Evolutionary conservation across 176 grass and related monocot genomes (phyloP).

Genomic region (Carex littledalei): DNA sequence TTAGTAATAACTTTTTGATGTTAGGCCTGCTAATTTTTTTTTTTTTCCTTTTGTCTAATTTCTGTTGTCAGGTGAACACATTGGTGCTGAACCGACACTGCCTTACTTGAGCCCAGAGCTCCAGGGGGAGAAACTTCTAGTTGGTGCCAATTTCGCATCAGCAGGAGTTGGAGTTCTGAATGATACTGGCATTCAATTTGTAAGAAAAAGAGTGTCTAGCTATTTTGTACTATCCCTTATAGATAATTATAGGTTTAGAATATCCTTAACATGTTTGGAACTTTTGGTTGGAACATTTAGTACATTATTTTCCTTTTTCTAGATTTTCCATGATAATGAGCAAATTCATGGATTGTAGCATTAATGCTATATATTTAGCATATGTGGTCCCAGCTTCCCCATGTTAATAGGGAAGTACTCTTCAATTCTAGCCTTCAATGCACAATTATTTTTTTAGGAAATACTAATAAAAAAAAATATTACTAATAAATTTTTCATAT

Average conservation of each 20-base stretch:
- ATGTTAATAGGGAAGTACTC: not conserved
- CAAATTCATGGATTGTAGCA: not conserved
- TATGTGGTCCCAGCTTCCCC: not conserved
- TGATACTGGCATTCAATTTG: conserved; percentile 87
- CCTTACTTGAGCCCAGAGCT: conserved; percentile 86
- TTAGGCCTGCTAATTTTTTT: not conserved
- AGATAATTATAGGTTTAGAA: not conserved
- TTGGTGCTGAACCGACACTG: conserved; percentile 48
- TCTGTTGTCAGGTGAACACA: conserved; percentile 49
- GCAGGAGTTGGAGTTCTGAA: conserved; percentile 92
- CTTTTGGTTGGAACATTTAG: not conserved
- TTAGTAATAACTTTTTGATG: not conserved
- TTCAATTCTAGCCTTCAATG: not conserved
- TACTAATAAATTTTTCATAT: not conserved
- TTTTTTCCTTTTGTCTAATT: not conserved
- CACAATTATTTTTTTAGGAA: not conserved
- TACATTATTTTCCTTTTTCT: not conserved
- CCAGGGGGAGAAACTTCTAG: conserved; percentile 59
- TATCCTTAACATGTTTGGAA: not conserved
- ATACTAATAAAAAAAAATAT: not conserved
- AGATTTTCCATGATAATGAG: not conserved
- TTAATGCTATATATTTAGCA: not conserved
- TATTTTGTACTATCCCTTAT: not conserved
- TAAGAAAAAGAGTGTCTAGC: conserved; percentile 26
- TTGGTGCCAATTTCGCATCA: conserved; percentile 96